A percentile compares a stretch with the other conserved stretches of the same genome.
Evolutionary conservation across 2,329 filamentous ascomycete species (phyloP).

Genomic region (Truncatella angustata): DNA sequence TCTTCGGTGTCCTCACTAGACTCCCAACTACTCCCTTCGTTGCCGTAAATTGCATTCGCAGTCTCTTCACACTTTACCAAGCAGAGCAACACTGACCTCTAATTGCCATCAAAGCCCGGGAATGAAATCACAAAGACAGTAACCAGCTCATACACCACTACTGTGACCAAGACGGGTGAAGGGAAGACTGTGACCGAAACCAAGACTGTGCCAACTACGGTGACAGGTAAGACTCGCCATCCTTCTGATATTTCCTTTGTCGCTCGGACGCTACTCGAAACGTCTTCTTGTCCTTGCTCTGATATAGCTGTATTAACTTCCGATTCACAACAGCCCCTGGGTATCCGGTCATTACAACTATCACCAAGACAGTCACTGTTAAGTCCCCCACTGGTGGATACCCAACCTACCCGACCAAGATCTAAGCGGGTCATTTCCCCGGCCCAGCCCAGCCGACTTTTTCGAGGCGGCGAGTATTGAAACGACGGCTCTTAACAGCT

Average conservation of each 20-base stretch:
- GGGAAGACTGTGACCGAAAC: not conserved
- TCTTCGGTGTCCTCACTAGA: too few relatives aligned
- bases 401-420: not conserved
- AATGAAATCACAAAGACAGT: not conserved
- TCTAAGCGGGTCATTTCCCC: not conserved
- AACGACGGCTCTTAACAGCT: not conserved
- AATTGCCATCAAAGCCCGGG: not conserved
- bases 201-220: slow-evolving; percentile 2
- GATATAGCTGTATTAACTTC: too few relatives aligned
- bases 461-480: not conserved
- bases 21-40: too few relatives aligned
- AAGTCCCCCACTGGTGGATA: not conserved
- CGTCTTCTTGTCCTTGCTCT: too few relatives aligned
- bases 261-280: too few relatives aligned
- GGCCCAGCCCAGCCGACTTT: not conserved
- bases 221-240: not conserved
- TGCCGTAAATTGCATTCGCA: too few relatives aligned
- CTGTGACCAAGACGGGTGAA: not conserved
- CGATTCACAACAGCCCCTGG: too few relatives aligned
- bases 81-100: too few relatives aligned
- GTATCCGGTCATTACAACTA: not conserved
- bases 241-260: too few relatives aligned
- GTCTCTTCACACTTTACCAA: too few relatives aligned
- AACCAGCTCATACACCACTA: not conserved
- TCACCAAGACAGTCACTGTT: not conserved